A percentile compares a stretch with the other conserved stretches of the same genome.
These are phyloP conservation scores for Dianthus caryophyllus DNA, from an alignment of 148 eudicot genomes.

Conservation along the genomic window DNA sequence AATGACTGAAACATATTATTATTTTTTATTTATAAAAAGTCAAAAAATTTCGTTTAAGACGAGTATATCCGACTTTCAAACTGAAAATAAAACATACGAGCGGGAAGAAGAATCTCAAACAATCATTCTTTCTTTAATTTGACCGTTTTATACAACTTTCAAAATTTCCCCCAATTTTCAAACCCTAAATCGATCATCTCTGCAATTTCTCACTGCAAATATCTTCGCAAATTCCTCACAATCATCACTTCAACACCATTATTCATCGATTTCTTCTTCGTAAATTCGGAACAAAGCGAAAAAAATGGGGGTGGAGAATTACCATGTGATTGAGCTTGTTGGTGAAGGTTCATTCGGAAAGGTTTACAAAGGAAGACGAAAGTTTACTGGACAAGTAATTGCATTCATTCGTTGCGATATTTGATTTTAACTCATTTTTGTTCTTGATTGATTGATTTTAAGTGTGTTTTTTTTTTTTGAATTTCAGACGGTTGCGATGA, in stretches of 20 bases:
- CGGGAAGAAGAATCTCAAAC: background rate
- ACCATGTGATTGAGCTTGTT: conserved; percentile 91
- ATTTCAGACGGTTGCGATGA: conserved; percentile 93
- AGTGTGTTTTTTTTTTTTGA: background rate
- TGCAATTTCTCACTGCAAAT: background rate
- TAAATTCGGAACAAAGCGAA: background rate
- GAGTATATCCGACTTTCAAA: background rate
- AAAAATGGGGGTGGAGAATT: conserved; percentile 80
- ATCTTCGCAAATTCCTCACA: no score
- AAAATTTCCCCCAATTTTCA: conserved; percentile 1
- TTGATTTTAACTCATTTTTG: background rate
- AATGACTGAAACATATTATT: no score
- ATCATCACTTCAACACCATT: background rate
- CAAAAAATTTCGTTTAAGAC: no score
- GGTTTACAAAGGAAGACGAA: conserved; percentile 87
- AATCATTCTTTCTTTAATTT: background rate
- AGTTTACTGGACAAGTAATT: conserved; percentile 71
- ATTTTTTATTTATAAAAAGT: no score
- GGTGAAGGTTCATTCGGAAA: conserved; percentile 99
- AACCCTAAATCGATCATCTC: background rate
- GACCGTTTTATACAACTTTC: no score
- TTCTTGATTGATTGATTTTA: background rate
- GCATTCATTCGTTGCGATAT: background rate
- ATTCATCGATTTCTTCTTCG: background rate
- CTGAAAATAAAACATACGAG: background rate